These are phyloP conservation scores for Babesia ovata DNA, from an alignment of 169 alveolate genomes.

Conservation along the genomic window DNA sequence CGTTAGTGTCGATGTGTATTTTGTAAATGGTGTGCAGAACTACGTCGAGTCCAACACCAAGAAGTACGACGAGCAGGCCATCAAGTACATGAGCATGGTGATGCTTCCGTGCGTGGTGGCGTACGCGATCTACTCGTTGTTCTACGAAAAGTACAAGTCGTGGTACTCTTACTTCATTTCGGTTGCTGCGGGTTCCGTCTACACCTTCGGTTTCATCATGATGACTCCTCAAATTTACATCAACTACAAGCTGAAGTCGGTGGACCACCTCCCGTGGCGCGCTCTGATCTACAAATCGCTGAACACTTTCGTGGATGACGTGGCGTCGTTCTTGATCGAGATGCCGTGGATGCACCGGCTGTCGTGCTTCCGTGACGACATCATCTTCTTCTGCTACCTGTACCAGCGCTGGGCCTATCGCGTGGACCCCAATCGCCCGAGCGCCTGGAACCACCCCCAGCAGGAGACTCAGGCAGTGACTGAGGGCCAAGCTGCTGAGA, in stretches of 20 bases:
- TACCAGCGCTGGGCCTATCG: slow-evolving; percentile 94
- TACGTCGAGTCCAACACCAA: slow-evolving; percentile 88
- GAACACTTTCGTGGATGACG: slow-evolving; percentile 97
- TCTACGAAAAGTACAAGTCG: slow-evolving; percentile 88
- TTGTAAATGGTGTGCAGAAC: slow-evolving; percentile 25
- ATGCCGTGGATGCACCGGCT: slow-evolving; percentile 97
- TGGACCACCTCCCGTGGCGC: slow-evolving; percentile 98
- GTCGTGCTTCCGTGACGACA: slow-evolving; percentile 98
- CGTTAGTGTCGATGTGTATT: slow-evolving; percentile 33
- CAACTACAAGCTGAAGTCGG: slow-evolving; percentile 96
- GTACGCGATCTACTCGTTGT: slow-evolving; percentile 90
- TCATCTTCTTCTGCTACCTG: slow-evolving; percentile 93
- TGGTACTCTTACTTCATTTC: slow-evolving; percentile 94
- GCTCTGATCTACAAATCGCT: slow-evolving; percentile 93
- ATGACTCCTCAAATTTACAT: slow-evolving; percentile 98
- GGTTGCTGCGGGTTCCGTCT: slow-evolving; percentile 91
- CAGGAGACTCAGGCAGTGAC: slow-evolving; percentile 6
- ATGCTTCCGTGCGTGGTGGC: slow-evolving; percentile 85
- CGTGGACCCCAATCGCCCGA: slow-evolving; percentile 68
- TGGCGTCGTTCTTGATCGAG: slow-evolving; percentile 95
- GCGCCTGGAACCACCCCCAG: slow-evolving; percentile 53
- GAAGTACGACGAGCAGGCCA: slow-evolving; percentile 89
- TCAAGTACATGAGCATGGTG: slow-evolving; percentile 87
- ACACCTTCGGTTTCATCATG: slow-evolving; percentile 91
- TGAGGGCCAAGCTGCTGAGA: not conserved